These are phyloP conservation scores for Coniochaeta pulveracea DNA, from an alignment of 2,329 filamentous ascomycete species.

Conservation along the genomic window DNA sequence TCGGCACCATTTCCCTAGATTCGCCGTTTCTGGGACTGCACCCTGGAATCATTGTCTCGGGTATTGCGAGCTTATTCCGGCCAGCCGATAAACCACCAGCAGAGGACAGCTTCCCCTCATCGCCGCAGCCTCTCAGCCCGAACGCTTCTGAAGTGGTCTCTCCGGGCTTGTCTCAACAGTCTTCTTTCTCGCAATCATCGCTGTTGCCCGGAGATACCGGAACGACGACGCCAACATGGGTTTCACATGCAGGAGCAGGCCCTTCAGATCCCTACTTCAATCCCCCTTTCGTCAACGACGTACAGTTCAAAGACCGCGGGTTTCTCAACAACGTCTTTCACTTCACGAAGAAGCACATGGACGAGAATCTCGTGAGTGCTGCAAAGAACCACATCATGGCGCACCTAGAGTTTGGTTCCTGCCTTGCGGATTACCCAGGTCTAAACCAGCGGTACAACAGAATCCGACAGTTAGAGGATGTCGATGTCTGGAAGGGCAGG, in stretches of 20 bases:
- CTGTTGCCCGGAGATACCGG: slow-evolving; percentile 10
- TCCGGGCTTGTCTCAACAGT: slow-evolving; percentile 15
- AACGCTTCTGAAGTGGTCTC: slow-evolving; percentile 11
- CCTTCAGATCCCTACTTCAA: slow-evolving; percentile 57
- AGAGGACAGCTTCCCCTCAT: slow-evolving; percentile 10
- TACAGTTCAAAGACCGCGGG: slow-evolving; percentile 54
- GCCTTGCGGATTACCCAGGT: slow-evolving; percentile 63
- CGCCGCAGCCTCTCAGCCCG: slow-evolving; percentile 7
- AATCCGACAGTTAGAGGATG: slow-evolving; percentile 61
- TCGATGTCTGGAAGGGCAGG: slow-evolving; percentile 39
- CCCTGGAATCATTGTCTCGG: slow-evolving; percentile 74
- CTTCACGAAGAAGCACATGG: slow-evolving; percentile 70
- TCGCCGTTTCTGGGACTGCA: slow-evolving; percentile 83
- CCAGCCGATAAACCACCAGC: slow-evolving; percentile 23
- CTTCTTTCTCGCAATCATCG: slow-evolving; percentile 13
- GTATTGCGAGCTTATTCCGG: slow-evolving; percentile 67
- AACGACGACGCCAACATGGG: slow-evolving; percentile 9
- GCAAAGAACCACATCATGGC: slow-evolving; percentile 65
- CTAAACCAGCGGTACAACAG: slow-evolving; percentile 59
- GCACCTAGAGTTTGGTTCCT: slow-evolving; percentile 73
- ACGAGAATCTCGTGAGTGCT: slow-evolving; percentile 57
- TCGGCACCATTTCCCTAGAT: slow-evolving; percentile 76
- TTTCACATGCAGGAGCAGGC: slow-evolving; percentile 9
- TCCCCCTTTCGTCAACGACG: slow-evolving; percentile 64
- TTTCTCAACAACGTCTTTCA: slow-evolving; percentile 59